Base-by-base conservation (phyloP, 1,139 yeast species). In the Kluyveromyces sp. region DNA sequence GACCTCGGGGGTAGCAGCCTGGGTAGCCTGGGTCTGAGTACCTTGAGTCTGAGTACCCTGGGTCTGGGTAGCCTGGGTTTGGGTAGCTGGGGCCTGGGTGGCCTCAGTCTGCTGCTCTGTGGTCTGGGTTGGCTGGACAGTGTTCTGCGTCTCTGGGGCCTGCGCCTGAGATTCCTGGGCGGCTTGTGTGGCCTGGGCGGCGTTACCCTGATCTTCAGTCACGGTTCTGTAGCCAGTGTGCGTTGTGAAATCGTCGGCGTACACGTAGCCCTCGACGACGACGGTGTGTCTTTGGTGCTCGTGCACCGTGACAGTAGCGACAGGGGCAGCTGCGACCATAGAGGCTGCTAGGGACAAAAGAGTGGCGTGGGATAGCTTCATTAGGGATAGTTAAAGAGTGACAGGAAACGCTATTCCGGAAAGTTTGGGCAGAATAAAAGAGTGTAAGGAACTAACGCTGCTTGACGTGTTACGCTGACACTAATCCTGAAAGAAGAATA, bases 271-370 rank as follows among this genome's bases (percentile, higher is more conserved):
- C 42, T 54, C 51, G 34, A 60, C 64, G 12, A 54, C 49, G 12
- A 53, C 58, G 15, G 58, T 52, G 29, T 52, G 54, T 19, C 49
- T 48, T 17, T 47, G 41, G 36, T 57, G 60, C 16, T 51, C 58
- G 40, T 56, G 59, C 38, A 57, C 52, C 8, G 68, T 65, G 47
- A 58, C 57, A 34, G 66, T 63, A 46, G 62, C 63, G 20, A 53
- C 64, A 30, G 60, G 66, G 46, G 67, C 68, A 35, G 65, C 68
- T 41, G 65, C 68, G 22, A 57, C 67, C 19, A 57, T 67, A 38
- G 61, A 46, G 34, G 63, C 58, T 28, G 64, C 58, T 31, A 63
- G 49, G 42, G 61, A 54, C 29, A 63, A 51, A 28, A 62, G 43
- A 28, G 62, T 53, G 26, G 43, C 39, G n/a, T 48, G 49, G 33